These are phyloP conservation scores for Diaporthe citri DNA, from an alignment of 2,329 filamentous ascomycete species.

Conservation along the genomic window DNA sequence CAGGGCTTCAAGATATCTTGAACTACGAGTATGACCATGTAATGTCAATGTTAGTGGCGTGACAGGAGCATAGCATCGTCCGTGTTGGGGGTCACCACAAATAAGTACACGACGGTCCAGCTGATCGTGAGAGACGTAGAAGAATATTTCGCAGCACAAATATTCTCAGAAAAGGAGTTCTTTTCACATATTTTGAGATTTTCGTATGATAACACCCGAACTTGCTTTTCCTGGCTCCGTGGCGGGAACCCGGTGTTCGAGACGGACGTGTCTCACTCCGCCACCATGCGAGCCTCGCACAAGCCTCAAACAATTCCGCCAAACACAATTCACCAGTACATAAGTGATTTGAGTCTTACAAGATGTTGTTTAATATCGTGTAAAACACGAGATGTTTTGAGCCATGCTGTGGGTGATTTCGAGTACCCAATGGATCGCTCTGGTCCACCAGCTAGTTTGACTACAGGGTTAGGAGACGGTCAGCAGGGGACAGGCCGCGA, in stretches of 20 bases:
- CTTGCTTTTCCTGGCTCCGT: not conserved
- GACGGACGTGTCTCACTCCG: conserved; percentile 11
- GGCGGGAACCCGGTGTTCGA: not conserved
- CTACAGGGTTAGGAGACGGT: conserved; percentile 6
- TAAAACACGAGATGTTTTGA: not conserved
- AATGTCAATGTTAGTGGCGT: not conserved
- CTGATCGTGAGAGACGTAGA: not conserved
- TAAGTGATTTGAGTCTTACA: not conserved
- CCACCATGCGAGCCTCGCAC: conserved; percentile 10
- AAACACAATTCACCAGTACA: not conserved
- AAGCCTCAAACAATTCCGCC: not conserved
- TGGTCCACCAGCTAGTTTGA: not conserved
- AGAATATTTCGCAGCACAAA: not conserved
- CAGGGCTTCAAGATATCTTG: not conserved
- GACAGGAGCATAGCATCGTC: not conserved
- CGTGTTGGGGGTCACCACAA: not conserved
- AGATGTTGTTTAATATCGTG: not conserved
- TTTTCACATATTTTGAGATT: not conserved
- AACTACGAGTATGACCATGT: not conserved
- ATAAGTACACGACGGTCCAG: not conserved
- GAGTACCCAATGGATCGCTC: not conserved
- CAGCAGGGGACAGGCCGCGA: not conserved
- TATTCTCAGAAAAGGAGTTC: not conserved
- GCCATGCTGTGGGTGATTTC: not conserved
- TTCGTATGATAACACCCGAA: not conserved